phyloP scores from a whole-genome alignment of 1,139 yeast species.

The Petasospora rhodanensis region DNA sequence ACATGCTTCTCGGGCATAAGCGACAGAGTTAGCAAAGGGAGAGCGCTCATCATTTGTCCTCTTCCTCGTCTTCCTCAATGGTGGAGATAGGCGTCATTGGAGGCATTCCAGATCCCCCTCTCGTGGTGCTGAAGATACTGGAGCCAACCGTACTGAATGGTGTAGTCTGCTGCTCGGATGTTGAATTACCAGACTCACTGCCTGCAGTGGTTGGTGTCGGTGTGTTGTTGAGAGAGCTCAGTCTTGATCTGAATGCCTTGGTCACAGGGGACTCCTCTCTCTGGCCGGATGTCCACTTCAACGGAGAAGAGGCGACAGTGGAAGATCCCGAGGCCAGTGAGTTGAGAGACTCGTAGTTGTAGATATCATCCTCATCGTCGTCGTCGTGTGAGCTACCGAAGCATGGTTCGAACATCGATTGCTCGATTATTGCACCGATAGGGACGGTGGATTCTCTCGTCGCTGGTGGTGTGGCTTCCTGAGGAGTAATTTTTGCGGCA shows the following conservation, averaged over 20 bases:
- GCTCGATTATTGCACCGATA: not conserved
- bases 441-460: not conserved
- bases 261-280: slow-evolving; percentile 13
- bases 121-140: slow-evolving; percentile 16
- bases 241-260: slow-evolving; percentile 17
- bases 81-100: slow-evolving; percentile 20
- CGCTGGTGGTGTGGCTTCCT: no score
- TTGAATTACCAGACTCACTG: no score
- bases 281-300: no score
- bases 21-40: no score
- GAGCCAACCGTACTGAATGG: slow-evolving; percentile 11
- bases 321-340: slow-evolving; percentile 13
- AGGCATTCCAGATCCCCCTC: slow-evolving; percentile 6
- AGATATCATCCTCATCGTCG: slow-evolving; percentile 17
- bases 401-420: no score
- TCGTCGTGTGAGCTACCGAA: no score
- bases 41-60: slow-evolving; percentile 9
- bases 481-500: no score
- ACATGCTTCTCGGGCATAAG: not conserved
- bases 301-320: slow-evolving; percentile 5
- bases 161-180: no score
- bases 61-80: slow-evolving; percentile 21
- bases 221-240: slow-evolving; percentile 12
- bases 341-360: slow-evolving; percentile 15
- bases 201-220: no score